Evolutionary conservation across 805 yeast species (phyloP), one percentile per base, ranked within the genome.

Genomic region (Lachancea thermotolerans): DNA sequence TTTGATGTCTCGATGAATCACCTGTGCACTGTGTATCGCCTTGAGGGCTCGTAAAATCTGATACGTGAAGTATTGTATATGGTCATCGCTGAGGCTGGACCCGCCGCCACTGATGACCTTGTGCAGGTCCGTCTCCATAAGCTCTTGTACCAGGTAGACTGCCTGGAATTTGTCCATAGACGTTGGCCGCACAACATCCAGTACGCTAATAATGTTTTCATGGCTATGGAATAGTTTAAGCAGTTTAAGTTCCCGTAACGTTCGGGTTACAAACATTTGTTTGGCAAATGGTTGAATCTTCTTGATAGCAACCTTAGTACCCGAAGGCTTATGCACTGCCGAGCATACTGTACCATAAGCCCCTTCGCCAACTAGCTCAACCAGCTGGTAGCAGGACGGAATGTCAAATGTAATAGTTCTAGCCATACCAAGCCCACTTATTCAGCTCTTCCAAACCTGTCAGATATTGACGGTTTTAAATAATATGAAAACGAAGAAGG

Each of bases 291-390:
- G 90, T 46, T 78, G 78, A 7, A 85, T 79, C 59, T 81, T 84
- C 62, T 85, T 85, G 47, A 85, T 84, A 1, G 95, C 95, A 2
- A 85, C 93, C 48, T 71, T 70, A 1, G 75, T 72, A 15, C 75
- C 73, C 1, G 85, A 71, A 10, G 82, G 81, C 47, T 70, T 71
- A 53, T 82, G 87, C 10, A 72, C 60, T 0, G 89, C 93, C 3
- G 79, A 72, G 39, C 85, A 82, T 4, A 85, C 95, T 2, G 83
- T 74, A 0, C 95, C 93, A 53, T 85, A 85, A 0, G 93, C 89
- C 1, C 95, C 95, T 60, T 82, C 86, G 4, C 95, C 95, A 5
- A 85, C 67, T 4, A 82, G 68, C 47, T 77, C 78, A 15, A 69
- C 67, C 7, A 84, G 73, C 48, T 77, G 77, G 58, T 79, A 85